Base-by-base conservation (phyloP, 192 early-diverging fungal species). In the Coemansia sp. region DNA sequence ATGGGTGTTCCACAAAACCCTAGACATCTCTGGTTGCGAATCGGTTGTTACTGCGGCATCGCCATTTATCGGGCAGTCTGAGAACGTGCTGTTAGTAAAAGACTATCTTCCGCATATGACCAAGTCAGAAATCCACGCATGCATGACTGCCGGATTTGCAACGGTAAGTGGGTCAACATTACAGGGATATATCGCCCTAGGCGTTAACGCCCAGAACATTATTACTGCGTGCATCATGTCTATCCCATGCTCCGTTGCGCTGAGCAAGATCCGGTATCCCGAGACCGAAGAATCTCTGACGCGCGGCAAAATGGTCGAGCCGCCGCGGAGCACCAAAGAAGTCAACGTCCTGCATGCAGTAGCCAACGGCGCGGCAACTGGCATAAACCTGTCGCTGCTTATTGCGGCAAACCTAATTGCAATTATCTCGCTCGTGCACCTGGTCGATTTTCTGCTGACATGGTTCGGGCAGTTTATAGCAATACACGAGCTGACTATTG, bases 141-240 rank as follows among this genome's bases (percentile, higher is more conserved):
- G 88, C 76, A 87, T 95, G 88, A 83, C 84, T 10, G 91, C 90
- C 48, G 93, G 93, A 59, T 95, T 95, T 72, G 86, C 93, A 41
- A 95, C 93, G 51, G 87, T 95, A 60, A 86, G 91, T 46, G 92
- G 90, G 34, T 92, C 93, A 2, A 87, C 89, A 9, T 75, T 91
- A 21, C 76, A 85, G 43, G 89, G 81, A 39, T 93, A 93, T 69
- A 81, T 89, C 54, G 62, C 76, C 24, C 72, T 91, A 67, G 90
- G 90, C 54, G 85, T 88, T 13, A 61, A 73, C 55, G 69, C 83
- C 8, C 71, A 81, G 8, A 78, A 84, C 62, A 70, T 95, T 50
- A 84, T 95, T 60, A 90, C 91, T 0, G 84, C 90, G 14, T 93
- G 91, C 69, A 73, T 93, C 81, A 93, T 95, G 91, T 95, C 93